Conservation (phyloP, 2,329 filamentous ascomycete species). For the Allantophomopsis lycopodina region DNA sequence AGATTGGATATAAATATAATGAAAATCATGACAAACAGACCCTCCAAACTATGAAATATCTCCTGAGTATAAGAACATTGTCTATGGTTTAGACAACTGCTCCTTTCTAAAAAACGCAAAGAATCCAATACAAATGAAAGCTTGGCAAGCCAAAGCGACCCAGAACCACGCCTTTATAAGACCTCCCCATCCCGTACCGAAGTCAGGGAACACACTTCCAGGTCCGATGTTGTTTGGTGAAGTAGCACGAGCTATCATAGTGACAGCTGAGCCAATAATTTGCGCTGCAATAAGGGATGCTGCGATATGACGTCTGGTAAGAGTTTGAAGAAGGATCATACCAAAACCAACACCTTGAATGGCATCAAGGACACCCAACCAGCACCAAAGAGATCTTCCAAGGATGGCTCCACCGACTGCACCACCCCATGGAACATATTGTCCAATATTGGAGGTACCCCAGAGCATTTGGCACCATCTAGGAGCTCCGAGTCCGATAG, state of each 20-base stretch:
- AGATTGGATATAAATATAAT: too few relatives aligned
- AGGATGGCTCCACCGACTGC: slow-evolving; percentile 37
- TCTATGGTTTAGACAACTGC: slow-evolving; percentile 35
- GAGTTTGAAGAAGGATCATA: slow-evolving; percentile 50
- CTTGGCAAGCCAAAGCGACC: slow-evolving; percentile 40
- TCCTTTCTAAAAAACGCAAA: slow-evolving; percentile 42
- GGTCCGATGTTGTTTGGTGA: slow-evolving; percentile 47
- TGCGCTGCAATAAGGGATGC: slow-evolving; percentile 46
- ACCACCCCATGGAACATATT: slow-evolving; percentile 45
- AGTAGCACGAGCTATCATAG: slow-evolving; percentile 43
- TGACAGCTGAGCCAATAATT: slow-evolving; percentile 45
- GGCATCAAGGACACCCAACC: slow-evolving; percentile 49
- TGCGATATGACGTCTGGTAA: slow-evolving; percentile 48
- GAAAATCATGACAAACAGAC: too few relatives aligned
- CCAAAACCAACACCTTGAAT: slow-evolving; percentile 51
- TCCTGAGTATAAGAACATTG: too few relatives aligned
- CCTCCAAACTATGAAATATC: too few relatives aligned
- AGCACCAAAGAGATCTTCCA: slow-evolving; percentile 46
- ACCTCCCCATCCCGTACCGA: slow-evolving; percentile 30
- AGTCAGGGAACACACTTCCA: slow-evolving; percentile 45
- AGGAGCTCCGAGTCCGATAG: slow-evolving; percentile 49
- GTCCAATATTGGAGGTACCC: slow-evolving; percentile 43
- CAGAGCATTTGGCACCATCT: slow-evolving; percentile 55
- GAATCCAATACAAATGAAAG: slow-evolving; percentile 41
- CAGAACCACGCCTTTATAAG: slow-evolving; percentile 42